A percentile compares a stretch with the other conserved stretches of the same genome.
phyloP scores from a whole-genome alignment of 495 filamentous ascomycete species.

The Penicillium lividum region DNA sequence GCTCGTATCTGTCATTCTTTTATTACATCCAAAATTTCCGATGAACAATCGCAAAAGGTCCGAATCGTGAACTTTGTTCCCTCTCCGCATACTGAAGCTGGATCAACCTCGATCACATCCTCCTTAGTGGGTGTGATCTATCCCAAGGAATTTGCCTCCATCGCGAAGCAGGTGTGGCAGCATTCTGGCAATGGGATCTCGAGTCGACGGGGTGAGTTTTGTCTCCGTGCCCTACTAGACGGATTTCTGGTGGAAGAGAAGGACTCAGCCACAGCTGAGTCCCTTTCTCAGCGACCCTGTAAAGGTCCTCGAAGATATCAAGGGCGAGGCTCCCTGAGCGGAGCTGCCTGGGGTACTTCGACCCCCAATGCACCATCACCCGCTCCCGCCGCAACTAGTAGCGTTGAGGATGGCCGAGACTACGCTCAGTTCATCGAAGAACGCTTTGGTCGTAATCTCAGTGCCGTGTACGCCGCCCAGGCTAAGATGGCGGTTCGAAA shows the following conservation, averaged over 20 bases:
- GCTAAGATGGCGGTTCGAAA: constrained; percentile 84
- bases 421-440: constrained; percentile 86
- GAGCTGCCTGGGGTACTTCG: constrained; percentile 20
- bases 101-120: constrained; percentile 39
- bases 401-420: constrained; percentile 58
- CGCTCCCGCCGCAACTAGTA: constrained; percentile 13
- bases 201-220: constrained; percentile 89
- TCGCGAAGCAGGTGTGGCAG: constrained; percentile 93
- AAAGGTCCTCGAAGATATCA: constrained; percentile 76
- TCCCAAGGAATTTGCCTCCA: constrained; percentile 59
- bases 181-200: constrained; percentile 95
- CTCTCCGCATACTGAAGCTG: constrained; percentile 39
- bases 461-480: constrained; percentile 69
- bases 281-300: constrained; percentile 45
- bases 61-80: constrained; percentile 67
- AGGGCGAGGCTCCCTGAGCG: constrained; percentile 49
- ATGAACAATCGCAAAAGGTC: constrained; percentile 50
- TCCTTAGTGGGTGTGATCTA: constrained; percentile 74
- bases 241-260: constrained; percentile 62
- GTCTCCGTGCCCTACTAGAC: constrained; percentile 69
- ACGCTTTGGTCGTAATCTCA: constrained; percentile 89
- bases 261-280: constrained; percentile 26
- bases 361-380: constrained; percentile 9
- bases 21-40: constrained; percentile 56
- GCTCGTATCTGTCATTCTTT: constrained; percentile 73